These are phyloP conservation scores for Colletotrichum filicis DNA, from an alignment of 2,329 filamentous ascomycete genomes.

Conservation along the genomic window DNA sequence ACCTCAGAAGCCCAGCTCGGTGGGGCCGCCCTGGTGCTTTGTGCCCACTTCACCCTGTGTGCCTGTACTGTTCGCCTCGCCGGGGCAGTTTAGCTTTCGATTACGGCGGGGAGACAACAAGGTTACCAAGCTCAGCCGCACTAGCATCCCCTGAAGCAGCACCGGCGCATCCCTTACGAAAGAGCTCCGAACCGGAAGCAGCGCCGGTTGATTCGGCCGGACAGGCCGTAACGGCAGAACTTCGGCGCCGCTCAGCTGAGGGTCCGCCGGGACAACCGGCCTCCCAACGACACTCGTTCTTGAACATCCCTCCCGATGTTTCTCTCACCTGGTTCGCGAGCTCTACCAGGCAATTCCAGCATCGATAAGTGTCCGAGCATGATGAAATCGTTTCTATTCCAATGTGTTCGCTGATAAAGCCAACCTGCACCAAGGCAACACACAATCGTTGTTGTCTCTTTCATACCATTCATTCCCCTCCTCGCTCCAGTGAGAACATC, in stretches of 20 bases:
- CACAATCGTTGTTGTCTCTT: too few species aligned
- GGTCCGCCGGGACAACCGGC: neutral
- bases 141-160: neutral
- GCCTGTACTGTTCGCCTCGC: neutral
- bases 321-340: neutral
- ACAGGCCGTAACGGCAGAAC: neutral
- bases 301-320: neutral
- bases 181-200: neutral
- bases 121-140: neutral
- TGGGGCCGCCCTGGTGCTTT: neutral
- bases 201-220: neutral
- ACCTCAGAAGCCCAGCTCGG: neutral
- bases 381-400: neutral
- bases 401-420: neutral
- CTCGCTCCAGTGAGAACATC: too few species aligned
- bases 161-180: neutral
- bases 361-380: neutral
- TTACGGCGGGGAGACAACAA: slow-evolving; percentile 5
- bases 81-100: slow-evolving; percentile 1
- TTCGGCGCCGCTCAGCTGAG: neutral
- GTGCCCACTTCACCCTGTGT: neutral
- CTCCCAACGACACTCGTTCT: neutral
- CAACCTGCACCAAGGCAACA: neutral
- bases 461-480: too few species aligned
- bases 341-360: neutral